A percentile compares a stretch with the other conserved stretches of the same genome.
phyloP scores from a whole-genome alignment of 2,329 filamentous ascomycete species.

The Aspergillus floridensis region DNA sequence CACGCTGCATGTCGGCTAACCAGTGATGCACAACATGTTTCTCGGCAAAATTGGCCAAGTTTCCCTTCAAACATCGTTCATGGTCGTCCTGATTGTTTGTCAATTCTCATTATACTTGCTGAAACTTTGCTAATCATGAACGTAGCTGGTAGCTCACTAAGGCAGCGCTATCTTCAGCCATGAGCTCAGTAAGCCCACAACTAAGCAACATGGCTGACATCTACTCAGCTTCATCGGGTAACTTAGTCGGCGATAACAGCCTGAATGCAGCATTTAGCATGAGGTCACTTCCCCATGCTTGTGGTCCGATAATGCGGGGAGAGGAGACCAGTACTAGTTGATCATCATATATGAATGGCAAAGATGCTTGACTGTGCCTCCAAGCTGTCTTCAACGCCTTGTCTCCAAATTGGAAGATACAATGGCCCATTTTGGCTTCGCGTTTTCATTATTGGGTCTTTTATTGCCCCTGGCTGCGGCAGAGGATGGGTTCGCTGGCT shows the following conservation, averaged over 20 bases:
- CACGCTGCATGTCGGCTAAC: neutral
- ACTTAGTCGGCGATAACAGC: slow-evolving; percentile 3
- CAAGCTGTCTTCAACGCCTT: neutral
- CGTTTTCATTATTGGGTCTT: neutral
- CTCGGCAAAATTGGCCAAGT: neutral
- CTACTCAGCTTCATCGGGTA: neutral
- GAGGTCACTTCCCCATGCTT: neutral
- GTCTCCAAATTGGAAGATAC: neutral
- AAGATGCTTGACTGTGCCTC: neutral
- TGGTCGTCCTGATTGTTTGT: neutral
- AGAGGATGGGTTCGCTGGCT: slow-evolving; percentile 61
- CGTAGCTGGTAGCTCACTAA: neutral
- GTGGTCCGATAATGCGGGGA: slow-evolving; percentile 2
- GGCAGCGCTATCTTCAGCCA: neutral
- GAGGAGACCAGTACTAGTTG: neutral
- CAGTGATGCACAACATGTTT: neutral
- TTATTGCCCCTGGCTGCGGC: slow-evolving; percentile 36
- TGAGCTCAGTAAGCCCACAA: neutral
- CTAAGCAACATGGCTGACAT: neutral
- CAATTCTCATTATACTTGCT: neutral
- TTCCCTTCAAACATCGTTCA: neutral
- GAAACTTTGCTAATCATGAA: neutral
- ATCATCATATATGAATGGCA: neutral
- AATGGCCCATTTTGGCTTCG: neutral
- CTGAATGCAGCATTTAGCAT: slow-evolving; percentile 13